Conservation (phyloP, 352 stramenopile genomes). For the Phytophthora parvispora region DNA sequence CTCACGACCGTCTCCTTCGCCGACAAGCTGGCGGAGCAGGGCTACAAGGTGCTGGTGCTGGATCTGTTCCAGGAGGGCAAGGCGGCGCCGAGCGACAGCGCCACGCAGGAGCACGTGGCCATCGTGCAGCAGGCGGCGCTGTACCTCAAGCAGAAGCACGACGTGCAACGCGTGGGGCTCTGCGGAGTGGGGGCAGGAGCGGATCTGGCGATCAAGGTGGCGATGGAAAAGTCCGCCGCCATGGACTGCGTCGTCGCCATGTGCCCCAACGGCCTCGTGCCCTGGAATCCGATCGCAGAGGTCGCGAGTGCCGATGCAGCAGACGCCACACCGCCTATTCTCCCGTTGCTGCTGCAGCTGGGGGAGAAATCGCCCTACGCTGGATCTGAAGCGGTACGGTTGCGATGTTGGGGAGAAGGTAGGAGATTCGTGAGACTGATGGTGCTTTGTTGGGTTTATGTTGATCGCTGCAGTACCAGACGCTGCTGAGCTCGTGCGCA, state of each 20-base stretch:
- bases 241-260: constrained; percentile 81
- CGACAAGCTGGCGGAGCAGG: constrained; percentile 89
- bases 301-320: constrained; percentile 8
- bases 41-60: constrained; percentile 89
- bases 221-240: constrained; percentile 45
- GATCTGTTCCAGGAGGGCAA: constrained; percentile 51
- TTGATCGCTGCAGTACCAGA: constrained; percentile 58
- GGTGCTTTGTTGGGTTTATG: neutral
- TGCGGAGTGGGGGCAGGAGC: constrained; percentile 74
- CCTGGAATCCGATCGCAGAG: constrained; percentile 35
- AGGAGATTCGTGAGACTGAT: neutral
- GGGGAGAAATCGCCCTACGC: constrained; percentile 75
- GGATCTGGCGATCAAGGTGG: constrained; percentile 75
- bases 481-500: constrained; percentile 49
- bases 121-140: constrained; percentile 57
- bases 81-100: constrained; percentile 3
- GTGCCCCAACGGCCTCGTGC: constrained; percentile 66
- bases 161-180: constrained; percentile 79
- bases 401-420: neutral
- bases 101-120: constrained; percentile 32
- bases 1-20: constrained; percentile 80
- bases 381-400: constrained; percentile 68
- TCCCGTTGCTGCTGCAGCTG: constrained; percentile 73
- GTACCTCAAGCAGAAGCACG: constrained; percentile 77
- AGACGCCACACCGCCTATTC: constrained; percentile 27